phyloP scores from a whole-genome alignment of 805 yeast genomes.

The Scheffersomyces stipitis region DNA sequence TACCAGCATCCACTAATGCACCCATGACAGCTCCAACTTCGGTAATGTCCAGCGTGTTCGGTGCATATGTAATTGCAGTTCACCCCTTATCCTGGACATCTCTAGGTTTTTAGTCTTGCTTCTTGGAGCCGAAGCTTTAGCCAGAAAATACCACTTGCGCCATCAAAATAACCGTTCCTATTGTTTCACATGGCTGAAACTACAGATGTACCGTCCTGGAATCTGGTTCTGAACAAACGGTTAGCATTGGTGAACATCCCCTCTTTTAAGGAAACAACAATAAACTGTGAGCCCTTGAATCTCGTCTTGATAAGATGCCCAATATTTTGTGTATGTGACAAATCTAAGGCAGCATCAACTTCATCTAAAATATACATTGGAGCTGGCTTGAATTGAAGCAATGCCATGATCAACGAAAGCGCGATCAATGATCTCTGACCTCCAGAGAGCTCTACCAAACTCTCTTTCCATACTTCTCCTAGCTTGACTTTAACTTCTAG shows the following conservation, averaged over 20 bases:
- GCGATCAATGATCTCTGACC: slow-evolving; percentile 97
- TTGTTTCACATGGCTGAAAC: slow-evolving; percentile 71
- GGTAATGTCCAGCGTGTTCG: no score
- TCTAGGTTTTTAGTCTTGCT: no score
- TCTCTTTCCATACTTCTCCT: slow-evolving; percentile 94
- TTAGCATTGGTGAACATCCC: slow-evolving; percentile 99
- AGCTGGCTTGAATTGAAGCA: slow-evolving; percentile 94
- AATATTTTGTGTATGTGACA: slow-evolving; percentile 95
- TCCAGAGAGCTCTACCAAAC: slow-evolving; percentile 91
- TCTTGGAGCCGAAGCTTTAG: no score
- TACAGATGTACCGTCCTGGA: slow-evolving; percentile 95
- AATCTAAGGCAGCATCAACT: slow-evolving; percentile 97
- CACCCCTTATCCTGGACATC: no score
- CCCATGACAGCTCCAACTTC: no score
- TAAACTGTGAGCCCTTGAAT: slow-evolving; percentile 93
- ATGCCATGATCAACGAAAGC: slow-evolving; percentile 84
- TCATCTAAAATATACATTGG: slow-evolving; percentile 98
- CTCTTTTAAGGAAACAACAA: slow-evolving; percentile 94
- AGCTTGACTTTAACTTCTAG: slow-evolving; percentile 85
- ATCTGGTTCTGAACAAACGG: slow-evolving; percentile 86
- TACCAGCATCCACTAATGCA: no score
- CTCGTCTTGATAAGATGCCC: slow-evolving; percentile 95
- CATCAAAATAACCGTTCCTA: no score
- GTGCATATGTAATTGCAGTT: no score
- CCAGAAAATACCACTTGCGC: no score